Base-by-base conservation (phyloP, 169 alveolate genomes). In the Babesia gibsoni region DNA sequence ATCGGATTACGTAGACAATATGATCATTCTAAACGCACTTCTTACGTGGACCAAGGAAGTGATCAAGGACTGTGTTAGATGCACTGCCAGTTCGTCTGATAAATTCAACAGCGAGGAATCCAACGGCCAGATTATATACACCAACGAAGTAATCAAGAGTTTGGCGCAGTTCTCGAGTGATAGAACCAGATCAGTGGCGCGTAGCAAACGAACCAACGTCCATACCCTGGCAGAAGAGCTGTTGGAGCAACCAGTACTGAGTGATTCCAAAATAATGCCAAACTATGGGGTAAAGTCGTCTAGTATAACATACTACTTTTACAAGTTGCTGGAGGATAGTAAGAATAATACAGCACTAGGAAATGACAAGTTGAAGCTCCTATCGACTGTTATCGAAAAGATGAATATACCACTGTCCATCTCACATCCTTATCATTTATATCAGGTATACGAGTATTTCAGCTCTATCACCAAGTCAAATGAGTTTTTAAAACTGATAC, bases 1-100 rank as follows among this genome's bases (percentile, higher is more conserved):
- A 8, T 18, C 14, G 12, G 81, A 68, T 16, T 56, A 68, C 59
- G 23, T 12, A 9, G 72, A 68, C 50, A 54, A 56, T 23, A 16
- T 68, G 66, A 23, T 66, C 5, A 66, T 66, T 18, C 67, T 66
- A 5, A 64, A 66, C 3, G 50, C 77, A 10, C 45, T 66, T 23
- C 4, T 43, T 0, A 37, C 16, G 52, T 66, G 77, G 77, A 35
- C 67, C 42, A 66, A 66, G 67, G 77, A 48, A 2, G 77, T 66
- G 25, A 22, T 52, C 16, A 50, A 30, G 41, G 67, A 66, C 41
- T 35, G 45, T 22, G 67, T 50, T 20, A 39, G 67, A 4, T 39
- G 77, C 54, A 61, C 72, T 1, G n/a, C 72, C 30, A 61, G 59
- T 23, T 18, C 37, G 7, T 7, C 72, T 4, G 64, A 46, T 8